Conservation (phyloP, 495 filamentous ascomycete species). For the Saxophila tyrrhenica region DNA sequence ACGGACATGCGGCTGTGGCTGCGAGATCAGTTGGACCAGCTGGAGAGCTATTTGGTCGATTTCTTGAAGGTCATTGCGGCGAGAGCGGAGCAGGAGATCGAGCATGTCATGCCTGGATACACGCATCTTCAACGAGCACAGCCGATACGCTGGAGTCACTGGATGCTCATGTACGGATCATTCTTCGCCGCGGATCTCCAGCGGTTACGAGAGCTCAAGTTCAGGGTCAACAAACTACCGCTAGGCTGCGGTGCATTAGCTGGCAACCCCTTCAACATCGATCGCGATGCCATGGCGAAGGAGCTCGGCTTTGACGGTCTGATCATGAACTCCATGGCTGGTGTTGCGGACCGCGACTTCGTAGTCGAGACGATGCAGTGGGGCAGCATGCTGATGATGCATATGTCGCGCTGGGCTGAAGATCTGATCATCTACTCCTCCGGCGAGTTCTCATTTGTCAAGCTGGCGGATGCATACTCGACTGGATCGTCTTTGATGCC, state of each 20-base stretch:
- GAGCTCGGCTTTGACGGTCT: conserved; percentile 81
- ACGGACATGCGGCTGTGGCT: conserved; percentile 93
- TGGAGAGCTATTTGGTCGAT: conserved; percentile 57
- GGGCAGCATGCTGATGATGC: conserved; percentile 71
- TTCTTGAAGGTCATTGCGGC: conserved; percentile 61
- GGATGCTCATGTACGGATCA: conserved; percentile 68
- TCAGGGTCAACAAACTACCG: conserved; percentile 65
- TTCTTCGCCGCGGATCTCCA: conserved; percentile 69
- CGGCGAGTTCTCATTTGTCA: conserved; percentile 72
- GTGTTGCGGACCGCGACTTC: conserved; percentile 79
- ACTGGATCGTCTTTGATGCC: conserved; percentile 84
- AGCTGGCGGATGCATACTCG: conserved; percentile 73
- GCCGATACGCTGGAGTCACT: conserved; percentile 81
- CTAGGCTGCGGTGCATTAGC: conserved; percentile 80
- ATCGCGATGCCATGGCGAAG: conserved; percentile 74
- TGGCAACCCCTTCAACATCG: conserved; percentile 86
- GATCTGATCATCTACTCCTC: conserved; percentile 83
- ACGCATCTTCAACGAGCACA: conserved; percentile 89
- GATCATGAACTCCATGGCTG: conserved; percentile 73
- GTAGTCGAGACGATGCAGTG: conserved; percentile 87
- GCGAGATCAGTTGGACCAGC: conserved; percentile 58
- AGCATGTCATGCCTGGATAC: conserved; percentile 55
- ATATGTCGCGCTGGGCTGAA: conserved; percentile 78
- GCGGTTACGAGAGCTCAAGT: conserved; percentile 62
- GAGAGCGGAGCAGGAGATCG: conserved; percentile 69